Conservation (phyloP, 2,329 filamentous ascomycete species). For the Diaporthe sp. region DNA sequence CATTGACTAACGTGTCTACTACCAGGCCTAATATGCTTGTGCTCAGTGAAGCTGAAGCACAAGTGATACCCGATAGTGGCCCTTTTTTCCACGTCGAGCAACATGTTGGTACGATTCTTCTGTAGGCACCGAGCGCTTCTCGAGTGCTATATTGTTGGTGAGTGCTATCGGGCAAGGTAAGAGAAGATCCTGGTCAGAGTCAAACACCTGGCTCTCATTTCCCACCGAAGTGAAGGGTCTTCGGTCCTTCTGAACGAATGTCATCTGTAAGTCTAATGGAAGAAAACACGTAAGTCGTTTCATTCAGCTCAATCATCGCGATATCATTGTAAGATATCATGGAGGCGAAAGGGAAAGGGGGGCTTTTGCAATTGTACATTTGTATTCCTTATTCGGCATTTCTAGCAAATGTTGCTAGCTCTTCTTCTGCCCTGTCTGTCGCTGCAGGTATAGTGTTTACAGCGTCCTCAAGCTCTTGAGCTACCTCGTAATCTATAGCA, state of each 20-base stretch:
- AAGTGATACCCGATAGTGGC: background rate
- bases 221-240: background rate
- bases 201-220: background rate
- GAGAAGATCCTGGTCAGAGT: background rate
- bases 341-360: background rate
- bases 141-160: background rate
- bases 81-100: too few relatives aligned
- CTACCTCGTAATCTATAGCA: background rate
- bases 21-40: background rate
- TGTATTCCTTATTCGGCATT: background rate
- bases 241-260: too few relatives aligned
- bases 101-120: background rate
- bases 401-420: too few relatives aligned
- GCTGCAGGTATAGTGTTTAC: background rate
- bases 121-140: background rate
- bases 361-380: background rate
- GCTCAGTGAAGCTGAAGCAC: background rate
- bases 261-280: background rate
- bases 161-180: background rate
- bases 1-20: background rate
- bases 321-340: background rate
- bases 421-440: background rate
- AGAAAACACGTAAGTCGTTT: background rate
- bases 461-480: background rate
- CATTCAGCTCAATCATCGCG: background rate